Conservation (phyloP, 345 rosid species). For the Salix dunnii region DNA sequence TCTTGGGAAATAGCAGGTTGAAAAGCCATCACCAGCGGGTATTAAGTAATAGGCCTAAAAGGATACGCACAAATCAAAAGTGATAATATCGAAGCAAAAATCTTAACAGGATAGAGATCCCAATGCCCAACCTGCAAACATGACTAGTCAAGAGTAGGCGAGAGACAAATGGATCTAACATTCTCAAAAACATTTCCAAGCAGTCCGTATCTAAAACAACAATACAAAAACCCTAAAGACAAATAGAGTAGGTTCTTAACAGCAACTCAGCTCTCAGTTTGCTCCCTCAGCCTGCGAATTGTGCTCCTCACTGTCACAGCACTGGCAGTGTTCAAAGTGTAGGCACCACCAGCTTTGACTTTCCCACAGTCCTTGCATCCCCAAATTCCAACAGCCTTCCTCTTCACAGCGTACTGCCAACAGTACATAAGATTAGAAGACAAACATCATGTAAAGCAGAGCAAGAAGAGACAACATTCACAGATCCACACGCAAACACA, state of each 20-base stretch:
- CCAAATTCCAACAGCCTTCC: conserved; percentile 38
- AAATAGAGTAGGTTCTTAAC: not conserved
- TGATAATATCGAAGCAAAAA: not conserved
- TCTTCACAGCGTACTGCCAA: conserved; percentile 33
- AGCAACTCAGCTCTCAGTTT: conserved; percentile 49
- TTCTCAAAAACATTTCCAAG: conserved; percentile 9
- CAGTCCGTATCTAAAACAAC: not conserved
- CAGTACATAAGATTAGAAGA: not conserved
- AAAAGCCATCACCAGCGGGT: no score
- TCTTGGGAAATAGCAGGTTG: no score
- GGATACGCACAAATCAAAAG: not conserved
- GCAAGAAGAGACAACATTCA: not conserved
- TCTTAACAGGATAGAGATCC: not conserved
- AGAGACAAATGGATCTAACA: not conserved
- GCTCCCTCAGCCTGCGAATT: conserved; percentile 65
- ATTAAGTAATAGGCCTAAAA: not conserved
- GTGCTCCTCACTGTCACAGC: conserved; percentile 77
- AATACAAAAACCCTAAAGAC: not conserved
- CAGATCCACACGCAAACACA: not conserved
- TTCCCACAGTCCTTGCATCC: conserved; percentile 36
- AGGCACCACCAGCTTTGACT: conserved; percentile 34
- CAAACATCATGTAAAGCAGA: not conserved
- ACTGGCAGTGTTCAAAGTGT: conserved; percentile 52
- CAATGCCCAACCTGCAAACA: not conserved
- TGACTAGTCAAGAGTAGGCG: not conserved